Evolutionary conservation across 2,329 filamentous ascomycete species (phyloP).

Genomic region (Calonectria crousiana): DNA sequence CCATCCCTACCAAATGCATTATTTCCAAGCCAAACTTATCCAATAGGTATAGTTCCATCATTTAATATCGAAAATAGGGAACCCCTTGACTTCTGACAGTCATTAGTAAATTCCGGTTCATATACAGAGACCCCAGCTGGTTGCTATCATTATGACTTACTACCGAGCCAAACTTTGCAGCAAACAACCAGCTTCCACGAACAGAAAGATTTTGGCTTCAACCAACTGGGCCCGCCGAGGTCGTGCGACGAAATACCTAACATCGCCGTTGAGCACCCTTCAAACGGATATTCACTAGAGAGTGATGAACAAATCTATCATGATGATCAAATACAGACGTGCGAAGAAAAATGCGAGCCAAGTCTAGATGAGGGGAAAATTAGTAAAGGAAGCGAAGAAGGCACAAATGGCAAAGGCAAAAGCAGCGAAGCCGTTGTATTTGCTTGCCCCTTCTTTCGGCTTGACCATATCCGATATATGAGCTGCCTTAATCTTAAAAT

Average conservation of each 20-base stretch:
- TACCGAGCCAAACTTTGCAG: background rate
- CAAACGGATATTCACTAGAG: no score
- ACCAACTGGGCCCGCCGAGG: background rate
- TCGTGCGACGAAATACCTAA: background rate
- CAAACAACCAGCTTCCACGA: background rate
- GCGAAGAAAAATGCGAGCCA: background rate
- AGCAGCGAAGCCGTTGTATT: background rate
- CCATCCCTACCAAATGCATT: background rate
- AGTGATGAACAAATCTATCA: background rate
- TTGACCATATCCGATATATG: background rate
- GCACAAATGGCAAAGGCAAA: background rate
- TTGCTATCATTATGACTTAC: background rate
- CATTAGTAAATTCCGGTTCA: background rate
- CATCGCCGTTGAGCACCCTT: no score
- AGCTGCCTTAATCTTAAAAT: slow-evolving; percentile 1
- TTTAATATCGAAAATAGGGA: no score
- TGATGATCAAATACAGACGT: background rate
- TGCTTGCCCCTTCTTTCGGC: background rate
- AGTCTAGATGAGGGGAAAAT: background rate
- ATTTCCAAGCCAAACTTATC: background rate
- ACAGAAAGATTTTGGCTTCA: background rate
- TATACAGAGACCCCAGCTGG: background rate
- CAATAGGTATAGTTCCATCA: background rate
- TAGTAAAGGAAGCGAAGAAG: background rate
- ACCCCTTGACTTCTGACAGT: background rate